Evolutionary conservation across 2,329 filamentous ascomycete genomes (phyloP), one percentile per base, ranked within the genome.

Genomic region (Diaporthe sp.): DNA sequence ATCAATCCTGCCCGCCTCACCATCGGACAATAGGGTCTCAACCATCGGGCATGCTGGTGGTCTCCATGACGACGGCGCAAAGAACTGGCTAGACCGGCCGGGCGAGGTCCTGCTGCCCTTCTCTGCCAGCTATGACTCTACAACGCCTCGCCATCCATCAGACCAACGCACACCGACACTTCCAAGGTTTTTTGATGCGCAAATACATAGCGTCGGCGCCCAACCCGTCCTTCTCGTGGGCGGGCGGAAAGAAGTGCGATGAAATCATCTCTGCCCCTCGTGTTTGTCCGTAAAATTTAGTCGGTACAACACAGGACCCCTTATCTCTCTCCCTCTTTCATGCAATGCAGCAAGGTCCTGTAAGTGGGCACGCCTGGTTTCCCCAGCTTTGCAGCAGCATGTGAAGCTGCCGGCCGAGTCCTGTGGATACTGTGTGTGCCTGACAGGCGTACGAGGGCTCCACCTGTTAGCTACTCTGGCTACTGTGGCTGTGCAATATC

Each of bases 321-420:
- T 59, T 53, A 62, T 62, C 42, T 65, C 42, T 55, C 37, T 46
- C 37, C 31, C 44, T 61, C 28, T 53, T 42, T 51, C 44, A 73
- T 73, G 70, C 70, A 73, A 73, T 62, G 70, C 70, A 73, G 70
- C 70, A 65, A 65, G 71, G 46, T 31, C n/a, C 55, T 65, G 71
- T 44, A 65, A 65, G 61, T 73, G 58, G 55, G n/a, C 69, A 28
- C 55, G 31, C 31, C 31, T 34, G 44, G 28, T 31, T 31, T n/a
- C 53, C 59, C 46, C n/a, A 65, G 25, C 28, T 59, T 13, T 39
- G 34, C 31, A 31, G 34, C 31, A 59, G 59, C 39, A 69, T 69
- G 65, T 31, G n/a, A 55, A 69, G 22, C n/a, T 42, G 17, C 15
- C 42, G n/a, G 34, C 22, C 49, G 42, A 55, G n/a, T 69, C 46